These are phyloP conservation scores for Colletotrichum somersetense DNA, from an alignment of 2,329 filamentous ascomycete species.

Conservation along the genomic window DNA sequence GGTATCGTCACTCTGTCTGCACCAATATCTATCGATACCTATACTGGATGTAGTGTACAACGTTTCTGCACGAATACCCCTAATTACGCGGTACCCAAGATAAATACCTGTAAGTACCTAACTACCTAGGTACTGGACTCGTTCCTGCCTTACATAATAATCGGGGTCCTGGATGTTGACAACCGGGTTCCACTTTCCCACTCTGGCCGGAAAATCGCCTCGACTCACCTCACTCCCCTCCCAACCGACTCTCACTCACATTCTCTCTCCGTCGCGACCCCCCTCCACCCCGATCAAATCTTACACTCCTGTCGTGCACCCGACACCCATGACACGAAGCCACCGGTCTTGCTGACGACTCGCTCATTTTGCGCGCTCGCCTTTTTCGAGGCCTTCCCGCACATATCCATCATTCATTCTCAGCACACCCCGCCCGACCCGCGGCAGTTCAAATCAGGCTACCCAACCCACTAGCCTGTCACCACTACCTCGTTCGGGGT, in stretches of 20 bases:
- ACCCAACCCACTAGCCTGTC: background rate
- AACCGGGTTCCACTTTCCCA: slow-evolving; percentile 9
- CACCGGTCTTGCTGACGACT: slow-evolving; percentile 1
- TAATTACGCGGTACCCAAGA: no score
- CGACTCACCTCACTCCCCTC: slow-evolving; percentile 34
- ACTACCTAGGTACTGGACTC: no score
- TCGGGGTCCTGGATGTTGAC: slow-evolving; percentile 34
- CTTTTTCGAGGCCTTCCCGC: background rate
- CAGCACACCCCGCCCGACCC: slow-evolving; percentile 8
- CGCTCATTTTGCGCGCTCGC: background rate
- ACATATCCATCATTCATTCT: slow-evolving; percentile 7
- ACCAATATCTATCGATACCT: no score
- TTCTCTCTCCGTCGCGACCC: slow-evolving; percentile 33
- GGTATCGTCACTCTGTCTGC: no score
- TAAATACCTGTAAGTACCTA: no score
- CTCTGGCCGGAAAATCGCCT: slow-evolving; percentile 41
- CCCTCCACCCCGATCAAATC: slow-evolving; percentile 2
- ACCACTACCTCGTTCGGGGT: background rate
- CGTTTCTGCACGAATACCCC: no score
- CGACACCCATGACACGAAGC: slow-evolving; percentile 7
- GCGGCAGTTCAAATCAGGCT: slow-evolving; percentile 12
- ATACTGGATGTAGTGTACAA: no score
- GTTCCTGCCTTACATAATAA: slow-evolving; percentile 8
- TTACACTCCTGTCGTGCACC: slow-evolving; percentile 14
- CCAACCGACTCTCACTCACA: slow-evolving; percentile 10